Evolutionary conservation across 192 early-diverging fungal species (phyloP), one percentile per base, ranked within the genome.

Genomic region (Podila epigama): DNA sequence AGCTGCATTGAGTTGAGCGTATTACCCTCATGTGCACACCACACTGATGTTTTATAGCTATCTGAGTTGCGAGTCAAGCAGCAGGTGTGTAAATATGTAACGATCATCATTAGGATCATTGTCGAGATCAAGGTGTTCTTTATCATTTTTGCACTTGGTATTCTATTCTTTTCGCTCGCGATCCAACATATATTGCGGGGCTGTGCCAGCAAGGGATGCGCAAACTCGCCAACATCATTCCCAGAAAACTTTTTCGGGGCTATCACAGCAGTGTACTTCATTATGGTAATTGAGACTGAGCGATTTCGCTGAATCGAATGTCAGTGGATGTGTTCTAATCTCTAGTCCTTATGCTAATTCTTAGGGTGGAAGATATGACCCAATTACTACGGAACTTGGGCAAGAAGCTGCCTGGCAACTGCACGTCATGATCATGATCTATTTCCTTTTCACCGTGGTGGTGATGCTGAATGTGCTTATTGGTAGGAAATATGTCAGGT

Each of bases 391-490:
- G 10, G 36, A 64, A 0, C 51, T 64, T 9, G n/a, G n/a, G 4
- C 10, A 28, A 7, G 25, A 27, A 1, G 50, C 22, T 15, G 20
- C 18, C 34, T 36, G 18, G 35, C 48, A n/a, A n/a, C 39, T 63
- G 20, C 61, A 63, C 20, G 28, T 52, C 3, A 52, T 63, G 51
- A 36, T 63, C n/a, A 5, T 52, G 16, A 33, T 63, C 3, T 63
- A 34, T 12, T 63, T 63, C 25, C 52, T 63, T 25, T 63, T 63
- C 61, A 63, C 61, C 10, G 61, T 39, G 48, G 52, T 63, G 22
- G 33, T 63, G 28, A 52, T 63, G 61, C 50, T 63, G 33, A 63
- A 63, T 8, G 61, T 63, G 33, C 61, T 63, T 11, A 63, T 63
- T 28, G 61, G 61, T 63, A 63, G 37, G 42, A 32, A 1, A 12